Conservation (phyloP, 2,329 filamentous ascomycete genomes). For the Xylaria sp. region DNA sequence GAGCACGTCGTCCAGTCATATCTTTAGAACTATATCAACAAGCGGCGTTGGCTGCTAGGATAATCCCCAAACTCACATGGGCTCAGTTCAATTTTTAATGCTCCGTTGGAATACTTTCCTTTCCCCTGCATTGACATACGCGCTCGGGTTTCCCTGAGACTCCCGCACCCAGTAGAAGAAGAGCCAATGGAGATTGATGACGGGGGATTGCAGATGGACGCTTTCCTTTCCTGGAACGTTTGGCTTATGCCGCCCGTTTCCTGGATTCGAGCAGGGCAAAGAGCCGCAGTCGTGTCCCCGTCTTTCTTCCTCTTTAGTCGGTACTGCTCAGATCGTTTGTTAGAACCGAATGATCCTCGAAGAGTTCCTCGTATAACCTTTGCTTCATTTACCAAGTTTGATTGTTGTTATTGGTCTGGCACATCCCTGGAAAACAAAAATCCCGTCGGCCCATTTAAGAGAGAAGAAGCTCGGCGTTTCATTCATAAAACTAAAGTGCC, state of each 20-base stretch:
- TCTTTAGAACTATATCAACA: conserved; percentile 14
- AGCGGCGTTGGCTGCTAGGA: conserved; percentile 28
- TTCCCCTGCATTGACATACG: conserved; percentile 36
- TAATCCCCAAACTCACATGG: conserved; percentile 26
- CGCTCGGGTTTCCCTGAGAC: conserved; percentile 29
- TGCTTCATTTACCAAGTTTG: neutral
- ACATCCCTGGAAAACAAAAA: neutral
- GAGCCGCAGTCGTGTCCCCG: conserved; percentile 24
- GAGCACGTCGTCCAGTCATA: conserved; percentile 25
- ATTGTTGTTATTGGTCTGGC: neutral
- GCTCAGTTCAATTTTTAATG: conserved; percentile 23
- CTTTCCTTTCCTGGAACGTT: conserved; percentile 24
- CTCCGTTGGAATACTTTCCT: conserved; percentile 20
- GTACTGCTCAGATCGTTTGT: neutral
- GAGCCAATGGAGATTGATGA: conserved; percentile 22
- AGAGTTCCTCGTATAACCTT: neutral
- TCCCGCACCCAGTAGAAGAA: conserved; percentile 22
- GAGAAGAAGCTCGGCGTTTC: conserved; percentile 26
- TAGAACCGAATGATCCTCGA: neutral
- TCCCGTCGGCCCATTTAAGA: neutral
- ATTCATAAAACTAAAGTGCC: conserved; percentile 30
- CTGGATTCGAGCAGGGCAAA: conserved; percentile 8
- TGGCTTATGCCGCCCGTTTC: conserved; percentile 14
- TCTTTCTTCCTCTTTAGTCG: neutral
- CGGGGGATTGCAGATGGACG: conserved; percentile 19